Conservation (phyloP, 345 rosid genomes). For the Cardamine resedifolia region DNA sequence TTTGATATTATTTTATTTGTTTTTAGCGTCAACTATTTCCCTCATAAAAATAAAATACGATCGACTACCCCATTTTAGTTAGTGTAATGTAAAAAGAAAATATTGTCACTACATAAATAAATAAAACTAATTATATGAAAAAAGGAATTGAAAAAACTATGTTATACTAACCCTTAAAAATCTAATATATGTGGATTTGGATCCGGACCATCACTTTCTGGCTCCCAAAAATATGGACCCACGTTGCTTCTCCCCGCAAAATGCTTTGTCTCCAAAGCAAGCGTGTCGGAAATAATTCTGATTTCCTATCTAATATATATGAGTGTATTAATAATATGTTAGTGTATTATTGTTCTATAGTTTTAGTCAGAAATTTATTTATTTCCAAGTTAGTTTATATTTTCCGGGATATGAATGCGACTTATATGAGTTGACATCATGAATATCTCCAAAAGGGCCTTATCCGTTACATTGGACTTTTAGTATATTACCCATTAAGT, state of each 20-base stretch:
- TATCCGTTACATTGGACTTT: not conserved
- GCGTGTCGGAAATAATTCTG: slow-evolving; percentile 7
- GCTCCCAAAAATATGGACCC: slow-evolving; percentile 2
- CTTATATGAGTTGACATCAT: not conserved
- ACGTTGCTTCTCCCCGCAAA: slow-evolving; percentile 17
- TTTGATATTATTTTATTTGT: not conserved
- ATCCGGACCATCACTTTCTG: not conserved
- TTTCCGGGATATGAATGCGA: not conserved
- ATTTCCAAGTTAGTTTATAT: not conserved
- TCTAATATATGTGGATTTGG: not conserved
- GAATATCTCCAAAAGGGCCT: not conserved
- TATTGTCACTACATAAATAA: no score
- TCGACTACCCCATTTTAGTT: not conserved
- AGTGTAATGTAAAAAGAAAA: not conserved
- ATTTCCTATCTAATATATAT: not conserved
- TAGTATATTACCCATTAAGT: not conserved
- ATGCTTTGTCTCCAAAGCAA: not conserved
- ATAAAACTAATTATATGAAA: no score
- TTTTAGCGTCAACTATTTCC: not conserved
- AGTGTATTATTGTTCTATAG: slow-evolving; percentile 2
- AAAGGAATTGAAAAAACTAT: no score
- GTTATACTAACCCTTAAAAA: not conserved
- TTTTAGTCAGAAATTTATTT: not conserved
- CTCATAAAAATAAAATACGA: not conserved
- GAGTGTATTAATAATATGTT: not conserved